A percentile compares a stretch with the other conserved stretches of the same genome.
Conservation (phyloP, 129 eudicot genomes). For the carrot (Daucus carota) region DH1_v3.0 NC_030382.2:38219001-38219500, state of each 20-base stretch:
- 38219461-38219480: conserved; percentile 69
- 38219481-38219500: conserved; percentile 81
- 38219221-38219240: conserved; percentile 80
- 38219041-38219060: conserved; percentile 89
- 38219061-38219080: conserved; percentile 70
- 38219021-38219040: conserved; percentile 65
- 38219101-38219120: conserved; percentile 59
- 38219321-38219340: background rate
- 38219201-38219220: conserved; percentile 84
- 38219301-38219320: background rate
- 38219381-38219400: background rate
- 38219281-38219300: background rate
- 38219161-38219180: conserved; percentile 63
- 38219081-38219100: conserved; percentile 74
- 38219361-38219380: background rate
- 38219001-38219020: conserved; percentile 60
- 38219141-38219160: conserved; percentile 75
- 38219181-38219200: conserved; percentile 56
- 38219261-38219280: conserved; percentile 84
- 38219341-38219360: background rate
- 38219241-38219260: conserved; percentile 68
- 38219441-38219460: conserved; percentile 98
- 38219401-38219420: conserved; percentile 1
- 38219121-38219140: conserved; percentile 39
- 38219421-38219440: conserved; percentile 51